Evolutionary conservation across 2,329 filamentous ascomycete genomes (phyloP).

Genomic region (Diaporthe velutina): DNA sequence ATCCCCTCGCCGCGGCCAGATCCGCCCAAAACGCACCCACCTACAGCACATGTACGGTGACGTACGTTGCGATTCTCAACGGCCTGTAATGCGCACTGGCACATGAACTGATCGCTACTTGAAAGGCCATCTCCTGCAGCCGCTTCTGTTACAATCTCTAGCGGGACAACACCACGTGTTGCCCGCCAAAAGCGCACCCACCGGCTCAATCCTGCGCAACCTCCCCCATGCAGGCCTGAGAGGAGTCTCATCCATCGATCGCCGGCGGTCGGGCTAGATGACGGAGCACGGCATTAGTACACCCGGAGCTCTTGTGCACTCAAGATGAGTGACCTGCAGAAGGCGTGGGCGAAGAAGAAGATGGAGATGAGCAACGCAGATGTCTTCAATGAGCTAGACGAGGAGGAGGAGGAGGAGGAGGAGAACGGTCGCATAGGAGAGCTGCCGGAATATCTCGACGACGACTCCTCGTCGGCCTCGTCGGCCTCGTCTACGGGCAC

Average conservation of each 20-base stretch:
- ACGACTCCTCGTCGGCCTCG: constrained; percentile 81
- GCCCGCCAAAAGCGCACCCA: background rate
- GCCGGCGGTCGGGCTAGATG: constrained; percentile 12
- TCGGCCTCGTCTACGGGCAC: constrained; percentile 95
- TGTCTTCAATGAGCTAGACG: constrained; percentile 65
- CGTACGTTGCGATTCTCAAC: constrained; percentile 2
- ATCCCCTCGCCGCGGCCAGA: constrained; percentile 7
- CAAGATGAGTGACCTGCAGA: constrained; percentile 85
- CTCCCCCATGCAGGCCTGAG: constrained; percentile 10
- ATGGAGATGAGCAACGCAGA: constrained; percentile 69
- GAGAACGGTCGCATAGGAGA: constrained; percentile 55
- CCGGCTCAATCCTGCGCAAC: background rate
- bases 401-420: constrained; percentile 59
- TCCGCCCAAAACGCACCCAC: background rate
- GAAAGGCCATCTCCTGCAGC: background rate
- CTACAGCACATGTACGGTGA: constrained; percentile 13
- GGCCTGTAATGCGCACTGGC: constrained; percentile 12
- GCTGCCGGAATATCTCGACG: constrained; percentile 64
- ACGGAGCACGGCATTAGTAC: background rate
- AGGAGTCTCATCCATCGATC: background rate
- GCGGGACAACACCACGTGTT: background rate
- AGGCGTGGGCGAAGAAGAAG: constrained; percentile 82
- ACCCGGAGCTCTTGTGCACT: constrained; percentile 20
- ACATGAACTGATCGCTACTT: background rate
- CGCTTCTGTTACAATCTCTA: background rate